phyloP scores from a whole-genome alignment of 2,329 filamentous ascomycete genomes.

The Calonectria naviculata region DNA sequence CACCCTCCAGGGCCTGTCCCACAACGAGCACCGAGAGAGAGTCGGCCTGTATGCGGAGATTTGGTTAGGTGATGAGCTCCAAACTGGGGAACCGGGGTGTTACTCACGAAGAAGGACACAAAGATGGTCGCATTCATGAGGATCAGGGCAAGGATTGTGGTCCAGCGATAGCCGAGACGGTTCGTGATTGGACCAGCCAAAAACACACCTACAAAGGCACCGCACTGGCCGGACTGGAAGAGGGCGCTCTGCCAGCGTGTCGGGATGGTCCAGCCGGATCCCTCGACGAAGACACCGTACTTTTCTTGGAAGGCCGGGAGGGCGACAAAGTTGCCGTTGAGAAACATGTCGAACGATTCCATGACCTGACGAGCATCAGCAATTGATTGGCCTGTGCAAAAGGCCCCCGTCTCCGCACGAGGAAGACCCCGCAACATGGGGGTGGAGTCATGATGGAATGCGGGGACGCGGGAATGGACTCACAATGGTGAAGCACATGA shows the following conservation, averaged over 20 bases:
- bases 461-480: conserved; percentile 33
- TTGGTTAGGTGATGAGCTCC: neutral
- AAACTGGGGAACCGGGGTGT: rapidly evolving
- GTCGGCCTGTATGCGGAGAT: conserved; percentile 28
- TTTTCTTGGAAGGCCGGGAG: conserved; percentile 46
- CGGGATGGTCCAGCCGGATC: conserved; percentile 46
- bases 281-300: conserved; percentile 43
- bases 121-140: conserved; percentile 50
- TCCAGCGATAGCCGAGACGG: conserved; percentile 47
- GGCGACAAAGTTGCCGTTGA: conserved; percentile 57
- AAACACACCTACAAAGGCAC: conserved; percentile 48
- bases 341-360: conserved; percentile 60
- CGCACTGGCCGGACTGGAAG: conserved; percentile 46
- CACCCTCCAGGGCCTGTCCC: conserved; percentile 65
- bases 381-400: neutral
- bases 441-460: neutral
- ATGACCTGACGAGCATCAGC: conserved; percentile 48
- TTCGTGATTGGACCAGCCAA: conserved; percentile 48
- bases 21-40: conserved; percentile 55
- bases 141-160: conserved; percentile 48
- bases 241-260: conserved; percentile 52
- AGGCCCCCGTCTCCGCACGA: neutral
- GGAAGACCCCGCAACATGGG: neutral
- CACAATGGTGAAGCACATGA: conserved; percentile 60
- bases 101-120: conserved; percentile 62